Conservation (phyloP, 1,284 basidiomycete genomes). For the Farysia itapuensis region DNA sequence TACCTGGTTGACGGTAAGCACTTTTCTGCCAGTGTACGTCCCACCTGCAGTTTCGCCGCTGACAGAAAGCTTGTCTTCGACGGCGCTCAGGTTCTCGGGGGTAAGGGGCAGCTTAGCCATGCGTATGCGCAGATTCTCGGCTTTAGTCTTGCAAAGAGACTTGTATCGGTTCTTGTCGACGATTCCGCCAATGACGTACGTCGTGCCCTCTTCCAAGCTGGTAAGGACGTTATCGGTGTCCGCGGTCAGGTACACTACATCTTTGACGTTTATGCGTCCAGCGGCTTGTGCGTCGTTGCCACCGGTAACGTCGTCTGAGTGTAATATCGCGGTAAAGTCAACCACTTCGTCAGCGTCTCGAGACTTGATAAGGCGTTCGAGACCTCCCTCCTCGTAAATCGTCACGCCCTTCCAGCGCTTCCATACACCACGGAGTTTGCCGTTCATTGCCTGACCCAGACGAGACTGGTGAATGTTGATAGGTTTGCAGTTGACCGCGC, state of each 20-base stretch:
- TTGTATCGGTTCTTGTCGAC: conserved; percentile 97
- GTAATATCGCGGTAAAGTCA: not conserved
- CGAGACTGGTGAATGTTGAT: conserved; percentile 64
- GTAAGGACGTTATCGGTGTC: conserved; percentile 84
- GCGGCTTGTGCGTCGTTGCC: not conserved
- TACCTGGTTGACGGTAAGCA: conserved; percentile 93
- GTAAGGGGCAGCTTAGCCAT: conserved; percentile 86
- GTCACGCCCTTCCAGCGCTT: conserved; percentile 77
- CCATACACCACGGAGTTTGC: conserved; percentile 72
- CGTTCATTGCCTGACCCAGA: conserved; percentile 72
- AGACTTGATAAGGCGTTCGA: conserved; percentile 25
- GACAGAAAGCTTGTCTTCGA: conserved; percentile 14
- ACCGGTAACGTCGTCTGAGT: not conserved
- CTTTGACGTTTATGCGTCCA: conserved; percentile 40
- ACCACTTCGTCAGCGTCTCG: not conserved
- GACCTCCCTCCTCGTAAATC: conserved; percentile 71
- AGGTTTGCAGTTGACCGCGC: not conserved
- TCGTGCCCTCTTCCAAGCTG: conserved; percentile 78
- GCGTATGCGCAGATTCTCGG: conserved; percentile 72
- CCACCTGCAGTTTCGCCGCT: conserved; percentile 14
- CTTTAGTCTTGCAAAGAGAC: conserved; percentile 80
- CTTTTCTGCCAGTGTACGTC: conserved; percentile 67
- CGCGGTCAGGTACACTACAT: conserved; percentile 88
- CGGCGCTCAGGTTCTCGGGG: conserved; percentile 65
- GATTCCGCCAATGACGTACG: conserved; percentile 94